These are phyloP conservation scores for Cyberlindnera misumaiensis DNA, from an alignment of 805 yeast genomes.

Conservation along the genomic window DNA sequence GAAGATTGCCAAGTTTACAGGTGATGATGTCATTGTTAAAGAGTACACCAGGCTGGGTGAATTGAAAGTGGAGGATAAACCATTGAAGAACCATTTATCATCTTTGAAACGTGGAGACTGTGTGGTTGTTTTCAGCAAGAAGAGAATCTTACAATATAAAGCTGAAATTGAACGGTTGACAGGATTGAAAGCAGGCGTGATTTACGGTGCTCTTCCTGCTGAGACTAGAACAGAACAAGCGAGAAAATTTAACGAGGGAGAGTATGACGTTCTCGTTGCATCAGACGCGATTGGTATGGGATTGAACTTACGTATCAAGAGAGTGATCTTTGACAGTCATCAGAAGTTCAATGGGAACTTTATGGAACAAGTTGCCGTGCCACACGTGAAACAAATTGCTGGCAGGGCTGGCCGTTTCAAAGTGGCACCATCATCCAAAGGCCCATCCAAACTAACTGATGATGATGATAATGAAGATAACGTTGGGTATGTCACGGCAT, in stretches of 20 bases:
- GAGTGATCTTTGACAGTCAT: conserved; percentile 68
- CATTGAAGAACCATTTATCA: conserved; percentile 28
- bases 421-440: conserved; percentile 25
- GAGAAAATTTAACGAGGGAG: conserved; percentile 65
- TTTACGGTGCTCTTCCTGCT: conserved; percentile 94
- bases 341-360: conserved; percentile 64
- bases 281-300: conserved; percentile 99
- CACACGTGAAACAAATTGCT: conserved; percentile 85
- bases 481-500: conserved; percentile 50
- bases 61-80: conserved; percentile 44
- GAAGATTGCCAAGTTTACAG: conserved; percentile 57
- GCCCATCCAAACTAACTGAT: not conserved
- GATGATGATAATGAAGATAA: conserved; percentile 18
- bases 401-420: conserved; percentile 91
- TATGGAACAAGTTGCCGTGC: conserved; percentile 41
- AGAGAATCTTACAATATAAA: conserved; percentile 61
- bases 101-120: conserved; percentile 73
- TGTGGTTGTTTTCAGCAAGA: conserved; percentile 78
- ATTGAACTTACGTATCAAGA: conserved; percentile 71
- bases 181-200: conserved; percentile 68
- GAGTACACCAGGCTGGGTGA: conserved; percentile 71
- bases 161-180: conserved; percentile 61
- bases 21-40: conserved; percentile 72
- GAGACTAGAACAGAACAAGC: conserved; percentile 90
- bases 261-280: conserved; percentile 79